These are phyloP conservation scores for Coelastrella sp. DNA, from an alignment of 139 green algal genomes.

Conservation along the genomic window DNA sequence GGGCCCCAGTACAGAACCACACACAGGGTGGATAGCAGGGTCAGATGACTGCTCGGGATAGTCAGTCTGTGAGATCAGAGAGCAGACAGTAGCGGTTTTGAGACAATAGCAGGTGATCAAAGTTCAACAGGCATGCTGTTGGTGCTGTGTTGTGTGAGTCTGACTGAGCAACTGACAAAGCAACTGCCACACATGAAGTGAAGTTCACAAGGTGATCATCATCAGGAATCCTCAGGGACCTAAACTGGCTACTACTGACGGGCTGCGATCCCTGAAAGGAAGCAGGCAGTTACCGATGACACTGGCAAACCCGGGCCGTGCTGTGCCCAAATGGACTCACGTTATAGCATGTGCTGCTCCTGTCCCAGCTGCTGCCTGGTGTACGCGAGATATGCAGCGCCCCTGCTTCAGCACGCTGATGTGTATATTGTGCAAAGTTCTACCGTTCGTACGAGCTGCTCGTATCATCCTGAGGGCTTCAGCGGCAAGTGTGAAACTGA, in stretches of 20 bases:
- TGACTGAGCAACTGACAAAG: too few relatives aligned
- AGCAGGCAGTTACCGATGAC: neutral
- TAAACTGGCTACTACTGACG: neutral
- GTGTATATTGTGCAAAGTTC: neutral
- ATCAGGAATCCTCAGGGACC: too few relatives aligned
- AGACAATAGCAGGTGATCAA: neutral
- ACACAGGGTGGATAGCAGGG: neutral
- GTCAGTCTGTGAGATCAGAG: neutral
- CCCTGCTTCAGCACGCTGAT: neutral
- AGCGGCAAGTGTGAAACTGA: neutral
- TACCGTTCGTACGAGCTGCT: neutral
- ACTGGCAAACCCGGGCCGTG: neutral
- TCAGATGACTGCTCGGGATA: neutral
- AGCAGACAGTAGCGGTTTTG: neutral
- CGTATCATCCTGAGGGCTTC: neutral
- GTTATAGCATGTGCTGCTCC: neutral
- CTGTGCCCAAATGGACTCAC: neutral
- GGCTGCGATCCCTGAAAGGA: neutral
- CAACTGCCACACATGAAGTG: too few relatives aligned
- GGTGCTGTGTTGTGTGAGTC: too few relatives aligned
- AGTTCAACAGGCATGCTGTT: too few relatives aligned
- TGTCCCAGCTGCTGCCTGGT: neutral
- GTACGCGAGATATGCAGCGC: neutral
- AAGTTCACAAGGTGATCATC: too few relatives aligned
- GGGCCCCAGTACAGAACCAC: neutral